Base-by-base conservation (phyloP, 2,329 filamentous ascomycete species). In the Pseudogymnoascus sp. region DNA sequence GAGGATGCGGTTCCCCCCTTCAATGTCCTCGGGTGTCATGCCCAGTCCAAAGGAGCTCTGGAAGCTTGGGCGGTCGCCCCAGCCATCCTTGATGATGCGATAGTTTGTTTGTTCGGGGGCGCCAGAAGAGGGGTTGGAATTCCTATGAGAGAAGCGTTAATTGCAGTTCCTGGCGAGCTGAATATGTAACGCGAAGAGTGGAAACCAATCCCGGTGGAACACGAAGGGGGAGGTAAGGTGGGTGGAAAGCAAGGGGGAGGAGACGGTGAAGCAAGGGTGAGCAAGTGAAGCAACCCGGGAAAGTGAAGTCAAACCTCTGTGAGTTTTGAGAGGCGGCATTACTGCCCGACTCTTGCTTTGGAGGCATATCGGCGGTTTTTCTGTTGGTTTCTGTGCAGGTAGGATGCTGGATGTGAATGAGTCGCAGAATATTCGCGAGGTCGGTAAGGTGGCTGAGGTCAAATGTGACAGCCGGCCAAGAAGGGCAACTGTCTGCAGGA, bases 1-100 rank as follows among this genome's bases (percentile, higher is more conserved):
- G 2, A 60, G n/a, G 10, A 60, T 60, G 13, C 27, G 27, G 25
- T 52, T 52, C 12, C 59, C 59, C 45, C 33, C 39, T 35, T 60
- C 59, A 2, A 60, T 21, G 18, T 4, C 31, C 15, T 52, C 39
- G 8, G 59, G 39, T n/a, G 40, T 35, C 59, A 60, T 60, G n/a
- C 25, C 3, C n/a, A 52, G 25, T 52, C 59, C 59, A n/a, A 25
- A 48, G 15, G 59, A 52, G 21, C 3, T 8, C 59, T 60, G 59
- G 25, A 60, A 60, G 4, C 45, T n/a, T 31, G 37, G 5, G 31
- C 59, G 39, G 21, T 7, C 5, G 12, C 59, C 59, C 36, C 59
- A 60, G 13, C 36, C 21, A 45, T 60, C 59, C 18, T 60, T 60
- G 59, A 35, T 10, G 4, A 60, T 52, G 25, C 27, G 7, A 5